These are phyloP conservation scores for Cymodocea nodosa DNA, from an alignment of 116 monocot species.

Conservation along the genomic window DNA sequence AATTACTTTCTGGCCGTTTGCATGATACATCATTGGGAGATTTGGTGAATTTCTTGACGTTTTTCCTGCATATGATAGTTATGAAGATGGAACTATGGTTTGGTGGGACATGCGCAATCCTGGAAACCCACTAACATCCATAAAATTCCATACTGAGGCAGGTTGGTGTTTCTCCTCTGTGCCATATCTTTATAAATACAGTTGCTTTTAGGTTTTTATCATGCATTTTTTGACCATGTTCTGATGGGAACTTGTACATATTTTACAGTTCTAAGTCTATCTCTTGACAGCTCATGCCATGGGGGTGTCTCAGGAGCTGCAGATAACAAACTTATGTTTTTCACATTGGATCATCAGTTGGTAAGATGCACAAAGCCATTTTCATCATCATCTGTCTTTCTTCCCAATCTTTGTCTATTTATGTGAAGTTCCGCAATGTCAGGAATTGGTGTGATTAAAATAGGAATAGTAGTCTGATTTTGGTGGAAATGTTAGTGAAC, in stretches of 20 bases:
- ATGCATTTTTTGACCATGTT: neutral
- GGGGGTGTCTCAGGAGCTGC: conserved; percentile 77
- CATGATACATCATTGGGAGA: neutral
- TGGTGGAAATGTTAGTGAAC: too few relatives aligned
- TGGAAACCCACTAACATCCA: conserved; percentile 34
- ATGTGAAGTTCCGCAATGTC: too few relatives aligned
- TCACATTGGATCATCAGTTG: conserved; percentile 43
- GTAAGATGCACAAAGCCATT: conserved; percentile 15
- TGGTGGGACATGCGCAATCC: conserved; percentile 91
- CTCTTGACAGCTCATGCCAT: conserved; percentile 18
- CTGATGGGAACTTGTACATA: neutral
- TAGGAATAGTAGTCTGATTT: too few relatives aligned
- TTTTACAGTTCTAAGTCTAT: conserved; percentile 57
- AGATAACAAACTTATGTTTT: conserved; percentile 64
- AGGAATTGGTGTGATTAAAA: too few relatives aligned
- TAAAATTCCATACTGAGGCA: conserved; percentile 81
- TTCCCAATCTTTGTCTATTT: too few relatives aligned
- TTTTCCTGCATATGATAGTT: conserved; percentile 26
- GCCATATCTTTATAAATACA: neutral
- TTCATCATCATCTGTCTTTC: too few relatives aligned
- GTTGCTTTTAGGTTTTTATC: neutral
- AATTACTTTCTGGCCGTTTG: neutral
- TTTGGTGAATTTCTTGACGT: neutral
- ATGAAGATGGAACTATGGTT: conserved; percentile 98
- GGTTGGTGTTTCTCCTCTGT: conserved; percentile 21